Percentiles rank a stretch among this genome's conserved stretches.
Evolutionary conservation across 2,329 filamentous ascomycete species (phyloP).

Genomic region (Xylaria arbuscula): DNA sequence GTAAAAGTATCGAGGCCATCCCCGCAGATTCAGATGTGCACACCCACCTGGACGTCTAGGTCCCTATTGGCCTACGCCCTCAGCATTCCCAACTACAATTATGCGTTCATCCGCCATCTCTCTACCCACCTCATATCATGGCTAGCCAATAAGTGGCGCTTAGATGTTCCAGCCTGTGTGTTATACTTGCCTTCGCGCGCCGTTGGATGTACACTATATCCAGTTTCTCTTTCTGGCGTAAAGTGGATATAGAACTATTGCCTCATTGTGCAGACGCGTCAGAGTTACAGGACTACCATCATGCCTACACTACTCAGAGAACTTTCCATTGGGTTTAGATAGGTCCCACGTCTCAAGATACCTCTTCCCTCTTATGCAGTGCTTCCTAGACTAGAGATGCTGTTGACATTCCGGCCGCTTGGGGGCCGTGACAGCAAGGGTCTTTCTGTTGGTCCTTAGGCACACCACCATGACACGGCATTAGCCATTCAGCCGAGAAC

Average conservation of each 20-base stretch:
- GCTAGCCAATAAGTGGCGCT: conserved; percentile 56
- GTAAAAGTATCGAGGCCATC: conserved; percentile 45
- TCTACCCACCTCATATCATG: conserved; percentile 58
- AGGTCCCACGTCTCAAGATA: conserved; percentile 29
- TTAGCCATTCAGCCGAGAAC: conserved; percentile 63
- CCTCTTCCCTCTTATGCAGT: conserved; percentile 35
- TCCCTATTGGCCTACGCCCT: conserved; percentile 55
- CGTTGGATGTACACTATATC: conserved; percentile 41
- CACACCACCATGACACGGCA: conserved; percentile 55
- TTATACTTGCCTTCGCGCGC: conserved; percentile 50
- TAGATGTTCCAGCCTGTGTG: conserved; percentile 57
- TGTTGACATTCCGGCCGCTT: conserved; percentile 47
- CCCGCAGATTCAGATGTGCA: conserved; percentile 49
- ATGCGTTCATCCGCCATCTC: conserved; percentile 63
- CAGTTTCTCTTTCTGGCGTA: conserved; percentile 31
- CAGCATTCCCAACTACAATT: conserved; percentile 59
- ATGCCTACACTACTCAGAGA: conserved; percentile 29
- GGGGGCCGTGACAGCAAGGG: conserved; percentile 49
- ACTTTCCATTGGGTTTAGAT: conserved; percentile 24
- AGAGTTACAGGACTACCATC: conserved; percentile 28
- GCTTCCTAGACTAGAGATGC: conserved; percentile 39
- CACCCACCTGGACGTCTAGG: conserved; percentile 48
- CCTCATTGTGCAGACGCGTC: conserved; percentile 26
- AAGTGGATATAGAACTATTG: conserved; percentile 34
- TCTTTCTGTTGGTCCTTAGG: conserved; percentile 53